These are phyloP conservation scores for Didymella glomerata DNA, from an alignment of 2,329 filamentous ascomycete genomes.

Conservation along the genomic window DNA sequence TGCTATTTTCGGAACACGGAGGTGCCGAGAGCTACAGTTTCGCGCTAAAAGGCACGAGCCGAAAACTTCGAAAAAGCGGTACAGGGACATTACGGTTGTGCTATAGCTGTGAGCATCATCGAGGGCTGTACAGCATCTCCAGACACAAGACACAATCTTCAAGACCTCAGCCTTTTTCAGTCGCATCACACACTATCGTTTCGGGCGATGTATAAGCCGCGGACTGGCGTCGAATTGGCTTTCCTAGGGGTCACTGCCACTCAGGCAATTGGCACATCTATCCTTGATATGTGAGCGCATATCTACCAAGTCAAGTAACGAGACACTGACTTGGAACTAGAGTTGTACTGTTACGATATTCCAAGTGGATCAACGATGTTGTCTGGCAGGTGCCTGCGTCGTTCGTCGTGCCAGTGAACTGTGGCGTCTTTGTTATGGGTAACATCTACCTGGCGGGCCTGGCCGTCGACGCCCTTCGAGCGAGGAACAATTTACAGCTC, in stretches of 20 bases:
- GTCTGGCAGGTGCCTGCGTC: slow-evolving; percentile 32
- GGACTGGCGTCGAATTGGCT: slow-evolving; percentile 19
- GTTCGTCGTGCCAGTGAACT: slow-evolving; percentile 28
- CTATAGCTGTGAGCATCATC: background rate
- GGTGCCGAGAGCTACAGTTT: slow-evolving; percentile 7
- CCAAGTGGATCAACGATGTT: slow-evolving; percentile 28
- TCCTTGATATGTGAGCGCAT: slow-evolving; percentile 27
- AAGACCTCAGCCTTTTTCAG: background rate
- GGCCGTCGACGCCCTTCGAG: slow-evolving; percentile 35
- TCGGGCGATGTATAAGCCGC: slow-evolving; percentile 10
- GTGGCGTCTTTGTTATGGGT: slow-evolving; percentile 29
- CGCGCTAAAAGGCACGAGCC: slow-evolving; percentile 10
- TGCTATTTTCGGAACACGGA: slow-evolving; percentile 4
- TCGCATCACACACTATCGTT: background rate
- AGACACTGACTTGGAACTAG: slow-evolving; percentile 8
- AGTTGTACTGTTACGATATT: slow-evolving; percentile 26
- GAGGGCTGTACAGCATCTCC: background rate
- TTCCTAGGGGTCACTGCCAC: slow-evolving; percentile 27
- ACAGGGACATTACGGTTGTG: background rate
- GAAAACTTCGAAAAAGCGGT: slow-evolving; percentile 1
- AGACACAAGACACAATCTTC: background rate
- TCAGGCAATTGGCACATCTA: slow-evolving; percentile 24
- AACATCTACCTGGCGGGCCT: slow-evolving; percentile 32
- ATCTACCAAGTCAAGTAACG: background rate
- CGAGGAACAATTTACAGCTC: slow-evolving; percentile 38